Conservation (phyloP, 805 yeast genomes). For the Zygosaccharomyces gambellarensis region DNA sequence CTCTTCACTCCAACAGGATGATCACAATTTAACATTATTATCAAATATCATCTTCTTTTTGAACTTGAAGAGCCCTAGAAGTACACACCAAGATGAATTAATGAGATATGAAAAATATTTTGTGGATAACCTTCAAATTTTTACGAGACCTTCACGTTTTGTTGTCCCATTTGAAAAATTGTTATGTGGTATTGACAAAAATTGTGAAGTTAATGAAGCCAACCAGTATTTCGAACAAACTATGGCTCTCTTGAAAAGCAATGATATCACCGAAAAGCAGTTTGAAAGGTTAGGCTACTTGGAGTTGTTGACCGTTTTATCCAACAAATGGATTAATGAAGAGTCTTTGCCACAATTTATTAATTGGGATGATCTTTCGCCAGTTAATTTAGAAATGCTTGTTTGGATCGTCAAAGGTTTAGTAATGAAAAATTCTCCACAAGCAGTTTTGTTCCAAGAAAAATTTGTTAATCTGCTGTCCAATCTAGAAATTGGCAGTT, state of each 20-base stretch:
- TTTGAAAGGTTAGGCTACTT: slow-evolving; percentile 28
- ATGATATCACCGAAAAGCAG: slow-evolving; percentile 4
- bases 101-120: slow-evolving; percentile 39
- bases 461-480: slow-evolving; percentile 37
- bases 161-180: slow-evolving; percentile 43
- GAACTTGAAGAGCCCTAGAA: slow-evolving; percentile 29
- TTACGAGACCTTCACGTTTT: slow-evolving; percentile 27
- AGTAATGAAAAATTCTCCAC: slow-evolving; percentile 49
- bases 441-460: slow-evolving; percentile 34
- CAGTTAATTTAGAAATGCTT: slow-evolving; percentile 45
- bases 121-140: slow-evolving; percentile 20
- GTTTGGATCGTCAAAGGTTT: slow-evolving; percentile 75
- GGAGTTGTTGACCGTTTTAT: slow-evolving; percentile 25
- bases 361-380: slow-evolving; percentile 14
- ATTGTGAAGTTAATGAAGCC: slow-evolving; percentile 21
- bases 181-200: slow-evolving; percentile 49
- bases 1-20: slow-evolving; percentile 18
- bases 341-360: slow-evolving; percentile 11
- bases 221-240: slow-evolving; percentile 8
- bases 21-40: slow-evolving; percentile 24
- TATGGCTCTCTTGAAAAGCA: slow-evolving; percentile 6
- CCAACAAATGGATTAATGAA: slow-evolving; percentile 31
- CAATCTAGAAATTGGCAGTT: slow-evolving; percentile 32
- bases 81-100: slow-evolving; percentile 43
- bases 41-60: slow-evolving; percentile 36